A percentile compares a stretch with the other conserved stretches of the same genome.
phyloP scores from a whole-genome alignment of 2,329 filamentous ascomycete genomes.

The Cercospora sesami region DNA sequence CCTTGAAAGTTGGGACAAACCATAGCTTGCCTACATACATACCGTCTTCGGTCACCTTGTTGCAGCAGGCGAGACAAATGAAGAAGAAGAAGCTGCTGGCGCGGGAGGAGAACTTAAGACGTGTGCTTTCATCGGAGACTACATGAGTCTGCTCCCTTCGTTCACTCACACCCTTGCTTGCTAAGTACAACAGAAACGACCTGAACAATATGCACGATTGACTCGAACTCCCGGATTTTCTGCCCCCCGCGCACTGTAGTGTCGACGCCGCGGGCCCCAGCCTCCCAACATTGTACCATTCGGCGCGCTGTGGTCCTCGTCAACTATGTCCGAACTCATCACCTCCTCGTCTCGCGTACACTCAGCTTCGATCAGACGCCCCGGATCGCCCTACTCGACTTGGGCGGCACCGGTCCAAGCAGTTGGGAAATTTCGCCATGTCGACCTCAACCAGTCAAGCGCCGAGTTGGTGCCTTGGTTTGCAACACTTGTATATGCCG shows the following conservation, averaged over 20 bases:
- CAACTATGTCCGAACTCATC: background rate
- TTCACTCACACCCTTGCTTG: background rate
- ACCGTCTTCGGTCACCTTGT: background rate
- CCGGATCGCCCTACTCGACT: background rate
- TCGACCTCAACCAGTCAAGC: too few species aligned
- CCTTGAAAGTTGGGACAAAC: conserved; percentile 86
- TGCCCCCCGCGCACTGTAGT: background rate
- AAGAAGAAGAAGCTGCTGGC: background rate
- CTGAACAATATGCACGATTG: background rate
- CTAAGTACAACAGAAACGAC: background rate
- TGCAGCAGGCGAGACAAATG: background rate
- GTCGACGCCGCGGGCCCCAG: background rate
- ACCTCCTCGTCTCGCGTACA: background rate
- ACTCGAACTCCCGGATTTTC: background rate
- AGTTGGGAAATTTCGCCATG: too few species aligned
- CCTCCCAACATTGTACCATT: background rate
- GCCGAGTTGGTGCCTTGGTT: background rate
- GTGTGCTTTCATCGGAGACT: background rate
- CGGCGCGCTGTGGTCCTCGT: background rate
- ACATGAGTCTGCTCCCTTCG: background rate
- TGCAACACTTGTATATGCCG: background rate
- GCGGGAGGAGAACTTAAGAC: background rate
- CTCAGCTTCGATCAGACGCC: background rate
- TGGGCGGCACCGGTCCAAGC: too few species aligned
- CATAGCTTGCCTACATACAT: conserved; percentile 59